A percentile compares a stretch with the other conserved stretches of the same genome.
These are phyloP conservation scores for Globisporangium perplexum DNA, from an alignment of 352 stramenopile species.

Conservation along the genomic window DNA sequence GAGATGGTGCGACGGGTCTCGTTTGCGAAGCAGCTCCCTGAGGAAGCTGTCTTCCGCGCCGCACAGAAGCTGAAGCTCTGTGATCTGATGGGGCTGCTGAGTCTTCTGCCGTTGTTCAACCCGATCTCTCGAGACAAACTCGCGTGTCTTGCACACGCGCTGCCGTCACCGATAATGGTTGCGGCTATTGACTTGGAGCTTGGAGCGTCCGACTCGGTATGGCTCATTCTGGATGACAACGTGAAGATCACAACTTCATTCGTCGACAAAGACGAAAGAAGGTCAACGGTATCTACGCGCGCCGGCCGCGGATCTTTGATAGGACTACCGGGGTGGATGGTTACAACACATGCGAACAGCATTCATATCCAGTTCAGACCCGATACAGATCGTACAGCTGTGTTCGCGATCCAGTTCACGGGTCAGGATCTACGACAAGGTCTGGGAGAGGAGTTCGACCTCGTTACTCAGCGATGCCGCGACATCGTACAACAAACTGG, in stretches of 20 bases:
- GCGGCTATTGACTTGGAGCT: background rate
- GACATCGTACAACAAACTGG: too few relatives aligned
- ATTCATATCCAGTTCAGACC: too few relatives aligned
- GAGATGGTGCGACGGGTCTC: slow-evolving; percentile 25
- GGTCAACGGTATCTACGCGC: too few relatives aligned
- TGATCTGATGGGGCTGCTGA: slow-evolving; percentile 8
- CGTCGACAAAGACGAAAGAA: background rate
- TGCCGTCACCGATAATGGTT: background rate
- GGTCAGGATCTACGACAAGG: too few relatives aligned
- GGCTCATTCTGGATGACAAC: slow-evolving; percentile 3
- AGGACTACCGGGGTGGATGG: too few relatives aligned
- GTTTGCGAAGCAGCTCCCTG: slow-evolving; percentile 16
- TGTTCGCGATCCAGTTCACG: too few relatives aligned
- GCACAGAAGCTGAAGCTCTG: slow-evolving; percentile 8
- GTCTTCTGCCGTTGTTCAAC: slow-evolving; percentile 1
- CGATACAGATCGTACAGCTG: too few relatives aligned
- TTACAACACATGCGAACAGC: too few relatives aligned
- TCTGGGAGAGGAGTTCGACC: too few relatives aligned
- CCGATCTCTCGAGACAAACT: slow-evolving; percentile 9
- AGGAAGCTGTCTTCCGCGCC: slow-evolving; percentile 13
- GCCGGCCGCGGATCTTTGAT: too few relatives aligned
- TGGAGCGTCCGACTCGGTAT: background rate
- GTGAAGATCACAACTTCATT: background rate
- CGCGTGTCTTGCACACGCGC: slow-evolving; percentile 2
- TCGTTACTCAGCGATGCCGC: too few relatives aligned